A percentile compares a stretch with the other conserved stretches of the same genome.
Evolutionary conservation across 2,329 filamentous ascomycete species (phyloP).

Genomic region (Cercospora sojina): DNA sequence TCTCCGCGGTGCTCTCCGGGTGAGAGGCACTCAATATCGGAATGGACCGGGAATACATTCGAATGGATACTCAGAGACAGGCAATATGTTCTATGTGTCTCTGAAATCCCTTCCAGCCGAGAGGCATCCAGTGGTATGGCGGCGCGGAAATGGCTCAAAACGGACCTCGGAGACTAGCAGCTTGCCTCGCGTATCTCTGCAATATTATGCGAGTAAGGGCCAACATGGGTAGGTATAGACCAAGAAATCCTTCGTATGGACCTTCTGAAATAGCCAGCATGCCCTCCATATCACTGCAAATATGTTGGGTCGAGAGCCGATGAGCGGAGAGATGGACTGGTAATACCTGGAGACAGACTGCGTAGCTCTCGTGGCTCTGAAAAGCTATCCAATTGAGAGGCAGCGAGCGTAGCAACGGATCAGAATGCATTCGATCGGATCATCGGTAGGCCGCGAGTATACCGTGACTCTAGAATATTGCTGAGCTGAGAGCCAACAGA

Average conservation of each 20-base stretch:
- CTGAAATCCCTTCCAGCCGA: neutral
- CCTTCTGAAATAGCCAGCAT: neutral
- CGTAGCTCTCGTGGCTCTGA: neutral
- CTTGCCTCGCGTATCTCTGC: neutral
- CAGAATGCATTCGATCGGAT: neutral
- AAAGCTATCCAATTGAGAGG: neutral
- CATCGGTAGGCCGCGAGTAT: neutral
- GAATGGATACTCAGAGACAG: neutral
- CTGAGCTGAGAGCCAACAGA: neutral
- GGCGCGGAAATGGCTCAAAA: neutral
- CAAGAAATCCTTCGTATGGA: neutral
- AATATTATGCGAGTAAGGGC: neutral
- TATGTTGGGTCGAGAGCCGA: neutral
- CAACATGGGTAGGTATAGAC: neutral
- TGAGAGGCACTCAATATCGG: neutral
- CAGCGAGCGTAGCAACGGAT: neutral
- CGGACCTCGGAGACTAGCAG: neutral
- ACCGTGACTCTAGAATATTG: neutral
- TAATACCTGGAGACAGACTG: neutral
- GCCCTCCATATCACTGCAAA: neutral
- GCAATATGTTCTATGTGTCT: neutral
- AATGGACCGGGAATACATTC: neutral
- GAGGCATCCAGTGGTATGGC: neutral
- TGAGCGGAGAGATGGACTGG: neutral
- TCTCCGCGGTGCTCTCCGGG: neutral